phyloP scores from a whole-genome alignment of 169 alveolate species.

The Eimeria maxima region DNA sequence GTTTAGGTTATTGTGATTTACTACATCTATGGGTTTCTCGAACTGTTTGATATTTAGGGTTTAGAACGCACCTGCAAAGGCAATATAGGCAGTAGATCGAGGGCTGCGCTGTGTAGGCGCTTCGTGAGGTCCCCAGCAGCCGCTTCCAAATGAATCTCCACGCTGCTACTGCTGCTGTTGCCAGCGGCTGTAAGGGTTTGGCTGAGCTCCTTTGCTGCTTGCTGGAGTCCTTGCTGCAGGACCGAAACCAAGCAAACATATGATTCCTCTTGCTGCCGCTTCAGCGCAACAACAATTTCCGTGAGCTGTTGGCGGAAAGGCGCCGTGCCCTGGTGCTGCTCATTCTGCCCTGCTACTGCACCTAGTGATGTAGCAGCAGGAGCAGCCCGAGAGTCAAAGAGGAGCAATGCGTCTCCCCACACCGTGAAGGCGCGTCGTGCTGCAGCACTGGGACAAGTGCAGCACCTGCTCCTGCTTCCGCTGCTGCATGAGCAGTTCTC shows the following conservation, averaged over 20 bases:
- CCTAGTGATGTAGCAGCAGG: background rate
- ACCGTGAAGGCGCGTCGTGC: conserved; percentile 34
- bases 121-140: conserved; percentile 38
- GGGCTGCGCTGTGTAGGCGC: conserved; percentile 48
- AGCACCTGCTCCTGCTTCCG: conserved; percentile 20
- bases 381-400: background rate
- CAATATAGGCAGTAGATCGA: conserved; percentile 12
- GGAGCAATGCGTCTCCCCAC: background rate
- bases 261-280: conserved; percentile 50
- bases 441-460: conserved; percentile 34
- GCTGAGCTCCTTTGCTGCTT: conserved; percentile 17
- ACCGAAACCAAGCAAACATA: background rate
- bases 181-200: background rate
- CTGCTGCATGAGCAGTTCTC: conserved; percentile 34
- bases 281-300: conserved; percentile 12
- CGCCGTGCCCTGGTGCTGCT: conserved; percentile 11
- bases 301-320: conserved; percentile 54
- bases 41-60: background rate
- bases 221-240: conserved; percentile 29
- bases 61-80: conserved; percentile 32
- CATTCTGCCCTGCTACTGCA: background rate
- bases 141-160: conserved; percentile 44
- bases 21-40: background rate
- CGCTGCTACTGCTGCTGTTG: conserved; percentile 23
- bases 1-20: background rate